phyloP scores from a whole-genome alignment of 768 basidiomycete genomes.

The Tricholomella constricta region DNA sequence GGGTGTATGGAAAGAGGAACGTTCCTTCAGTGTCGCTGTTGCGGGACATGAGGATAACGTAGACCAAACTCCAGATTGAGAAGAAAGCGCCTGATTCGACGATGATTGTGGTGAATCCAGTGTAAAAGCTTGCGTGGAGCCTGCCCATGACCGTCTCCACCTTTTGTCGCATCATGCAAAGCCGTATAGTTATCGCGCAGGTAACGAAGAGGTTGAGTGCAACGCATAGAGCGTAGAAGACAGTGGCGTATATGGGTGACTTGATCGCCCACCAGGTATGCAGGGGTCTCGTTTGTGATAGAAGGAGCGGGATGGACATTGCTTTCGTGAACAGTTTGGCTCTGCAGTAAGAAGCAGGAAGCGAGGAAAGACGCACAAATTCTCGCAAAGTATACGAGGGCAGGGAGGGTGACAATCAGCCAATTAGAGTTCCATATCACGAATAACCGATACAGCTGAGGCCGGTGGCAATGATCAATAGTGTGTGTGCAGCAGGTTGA shows the following conservation, averaged over 20 bases:
- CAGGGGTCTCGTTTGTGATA: slow-evolving; percentile 14
- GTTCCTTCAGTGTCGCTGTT: slow-evolving; percentile 2
- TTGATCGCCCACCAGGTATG: slow-evolving; percentile 9
- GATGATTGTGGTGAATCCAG: slow-evolving; percentile 20
- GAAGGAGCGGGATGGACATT: slow-evolving; percentile 23
- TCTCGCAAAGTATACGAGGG: slow-evolving; percentile 15
- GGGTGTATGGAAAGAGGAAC: slow-evolving; percentile 20
- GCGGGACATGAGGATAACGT: slow-evolving; percentile 20
- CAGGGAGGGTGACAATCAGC: slow-evolving; percentile 16
- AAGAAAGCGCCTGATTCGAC: slow-evolving; percentile 26
- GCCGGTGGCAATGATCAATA: neutral
- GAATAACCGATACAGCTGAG: slow-evolving; percentile 20
- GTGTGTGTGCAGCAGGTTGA: no score
- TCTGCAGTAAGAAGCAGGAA: neutral
- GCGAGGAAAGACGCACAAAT: slow-evolving; percentile 13
- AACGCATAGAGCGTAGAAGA: slow-evolving; percentile 22
- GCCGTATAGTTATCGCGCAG: slow-evolving; percentile 14
- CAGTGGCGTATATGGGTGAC: slow-evolving; percentile 11
- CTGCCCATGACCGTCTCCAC: slow-evolving; percentile 20
- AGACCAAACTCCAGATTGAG: slow-evolving; percentile 21
- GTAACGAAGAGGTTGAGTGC: slow-evolving; percentile 21
- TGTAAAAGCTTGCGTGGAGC: slow-evolving; percentile 23
- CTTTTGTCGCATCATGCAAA: slow-evolving; percentile 16
- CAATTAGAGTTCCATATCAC: slow-evolving; percentile 18
- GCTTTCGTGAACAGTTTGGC: slow-evolving; percentile 4